Base-by-base conservation (phyloP, 306 rosid species). In the Cicer yamashitae region DNA sequence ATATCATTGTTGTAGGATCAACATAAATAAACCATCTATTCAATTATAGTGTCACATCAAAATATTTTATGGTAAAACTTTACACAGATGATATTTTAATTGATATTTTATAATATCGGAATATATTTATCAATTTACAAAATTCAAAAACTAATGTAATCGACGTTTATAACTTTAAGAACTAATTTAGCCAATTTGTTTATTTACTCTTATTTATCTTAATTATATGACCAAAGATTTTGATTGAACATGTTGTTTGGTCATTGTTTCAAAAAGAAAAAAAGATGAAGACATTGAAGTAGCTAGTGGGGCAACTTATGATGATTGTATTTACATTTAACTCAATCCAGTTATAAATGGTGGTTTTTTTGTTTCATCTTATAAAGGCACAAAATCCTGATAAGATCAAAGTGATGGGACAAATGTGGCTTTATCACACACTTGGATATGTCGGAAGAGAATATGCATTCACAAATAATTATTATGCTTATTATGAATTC, bases 391-490 rank as follows among this genome's bases (percentile, higher is more conserved):
- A 20, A 43, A 13, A 73, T 61, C 70, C 41, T 73, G 40, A 78
- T 77, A 71, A 56, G 65, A 81, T 57, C 54, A 77, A 67, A 17
- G 44, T 78, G 77, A 82, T 45, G 57, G 62, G 77, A 72, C 79
- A 57, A 57, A 67, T 34, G 79, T 59, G 63, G 86, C 82, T 73
- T 82, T 67, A 67, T 77, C 64, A 73, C 72, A 73, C 86, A 82
- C 86, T 82, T 73, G 64, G 9, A 73, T 61, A n/a, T 82, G 86
- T 82, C 80, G 80, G 83, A 82, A 78, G 74, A 67, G 83, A 73
- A 78, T 74, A 68, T 60, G 68, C 85, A 77, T 44, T 66, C 10
- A 37, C n/a, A 73, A 71, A 63, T 54, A 34, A 66, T 22, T 6
- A 73, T 66, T 6, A 73, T 66, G 56, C 53, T 46, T 12, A 45